Conservation (phyloP, 106 monocot genomes). For the Acanthochlamys bracteata region DNA sequence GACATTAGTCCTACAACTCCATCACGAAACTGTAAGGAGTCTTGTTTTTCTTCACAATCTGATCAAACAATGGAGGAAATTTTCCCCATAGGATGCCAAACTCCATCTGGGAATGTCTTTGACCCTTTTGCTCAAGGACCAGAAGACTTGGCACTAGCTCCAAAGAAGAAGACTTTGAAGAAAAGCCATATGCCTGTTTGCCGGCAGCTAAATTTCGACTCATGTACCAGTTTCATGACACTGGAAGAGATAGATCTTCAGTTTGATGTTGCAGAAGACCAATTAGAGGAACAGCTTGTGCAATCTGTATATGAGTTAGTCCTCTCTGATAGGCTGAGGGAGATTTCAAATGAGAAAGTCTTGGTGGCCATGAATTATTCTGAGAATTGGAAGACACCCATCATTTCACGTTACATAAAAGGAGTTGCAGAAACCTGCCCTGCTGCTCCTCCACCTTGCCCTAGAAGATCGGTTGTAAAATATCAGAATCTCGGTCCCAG, state of each 20-base stretch:
- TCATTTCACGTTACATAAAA: constrained; percentile 24
- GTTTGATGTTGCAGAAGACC: constrained; percentile 31
- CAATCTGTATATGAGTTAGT: constrained; percentile 39
- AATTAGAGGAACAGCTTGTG: constrained; percentile 17
- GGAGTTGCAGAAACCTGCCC: constrained; percentile 44
- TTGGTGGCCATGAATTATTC: background rate
- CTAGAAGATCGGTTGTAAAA: constrained; percentile 9
- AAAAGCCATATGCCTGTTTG: constrained; percentile 9
- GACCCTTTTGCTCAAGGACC: constrained; percentile 67
- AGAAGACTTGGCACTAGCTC: constrained; percentile 42
- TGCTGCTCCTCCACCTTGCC: constrained; percentile 33
- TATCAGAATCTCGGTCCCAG: constrained; percentile 16
- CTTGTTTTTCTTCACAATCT: constrained; percentile 7
- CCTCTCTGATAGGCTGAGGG: constrained; percentile 17
- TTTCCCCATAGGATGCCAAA: constrained; percentile 14
- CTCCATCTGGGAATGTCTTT: constrained; percentile 47
- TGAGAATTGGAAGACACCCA: constrained; percentile 45
- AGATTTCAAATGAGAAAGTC: constrained; percentile 7
- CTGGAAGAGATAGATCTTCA: background rate
- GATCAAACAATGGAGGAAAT: constrained; percentile 21
- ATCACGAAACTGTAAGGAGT: background rate
- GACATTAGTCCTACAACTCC: background rate
- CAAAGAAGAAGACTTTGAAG: constrained; percentile 42
- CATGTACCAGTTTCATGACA: constrained; percentile 7
- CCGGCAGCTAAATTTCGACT: constrained; percentile 35